These are phyloP conservation scores for Eucalyptus dawsonii DNA, from an alignment of 345 rosid genomes.

Conservation along the genomic window DNA sequence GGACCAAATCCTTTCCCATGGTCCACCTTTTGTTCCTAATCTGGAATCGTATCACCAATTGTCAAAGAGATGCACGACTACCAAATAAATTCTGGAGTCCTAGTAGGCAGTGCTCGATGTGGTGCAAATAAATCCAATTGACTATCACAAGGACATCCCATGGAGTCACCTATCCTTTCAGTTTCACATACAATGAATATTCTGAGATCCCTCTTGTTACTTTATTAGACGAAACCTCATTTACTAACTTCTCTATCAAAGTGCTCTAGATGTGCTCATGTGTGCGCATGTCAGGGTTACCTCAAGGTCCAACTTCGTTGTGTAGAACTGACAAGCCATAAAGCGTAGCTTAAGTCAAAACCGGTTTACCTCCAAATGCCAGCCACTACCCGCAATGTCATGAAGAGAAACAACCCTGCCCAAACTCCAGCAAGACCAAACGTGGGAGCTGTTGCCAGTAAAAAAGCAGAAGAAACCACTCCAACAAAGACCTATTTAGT, in stretches of 20 bases:
- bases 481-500: slow-evolving; percentile 46
- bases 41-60: slow-evolving; percentile 5
- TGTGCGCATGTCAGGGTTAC: background rate
- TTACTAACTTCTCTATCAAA: background rate
- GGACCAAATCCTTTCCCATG: slow-evolving; percentile 50
- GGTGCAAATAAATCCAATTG: background rate
- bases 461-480: slow-evolving; percentile 47
- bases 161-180: background rate
- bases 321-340: background rate
- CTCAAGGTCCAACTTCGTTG: background rate
- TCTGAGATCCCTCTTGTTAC: background rate
- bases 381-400: slow-evolving; percentile 70
- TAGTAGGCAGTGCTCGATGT: background rate
- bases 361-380: slow-evolving; percentile 81
- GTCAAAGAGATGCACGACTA: background rate
- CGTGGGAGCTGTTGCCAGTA: slow-evolving; percentile 52
- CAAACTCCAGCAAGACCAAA: slow-evolving; percentile 80
- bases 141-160: background rate
- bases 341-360: background rate
- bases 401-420: slow-evolving; percentile 86
- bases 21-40: slow-evolving; percentile 51
- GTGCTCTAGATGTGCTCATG: background rate
- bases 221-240: background rate
- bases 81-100: background rate
- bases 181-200: background rate